Base-by-base conservation (phyloP, 164 flowering plant genomes). In the Stephania yunnanensis region DNA sequence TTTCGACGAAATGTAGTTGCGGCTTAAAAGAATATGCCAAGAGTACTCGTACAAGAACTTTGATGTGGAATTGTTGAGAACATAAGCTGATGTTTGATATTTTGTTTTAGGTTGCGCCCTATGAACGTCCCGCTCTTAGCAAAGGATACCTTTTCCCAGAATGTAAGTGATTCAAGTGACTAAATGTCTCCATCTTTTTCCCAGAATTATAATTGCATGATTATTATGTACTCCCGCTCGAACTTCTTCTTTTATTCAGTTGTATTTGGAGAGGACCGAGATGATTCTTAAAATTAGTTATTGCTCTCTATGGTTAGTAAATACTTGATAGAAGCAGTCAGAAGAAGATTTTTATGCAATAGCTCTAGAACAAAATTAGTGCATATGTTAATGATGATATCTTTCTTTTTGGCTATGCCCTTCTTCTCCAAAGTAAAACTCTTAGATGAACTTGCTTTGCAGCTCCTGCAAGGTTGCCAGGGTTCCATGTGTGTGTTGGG, bases 81-180 rank as follows among this genome's bases (percentile, higher is more conserved):
- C 46, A 61, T 64, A 11, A 5, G 3, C 52, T 65, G 30, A 20
- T 20, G 29, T 42, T n/a, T n/a, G 22, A 13, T 58, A 36, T 69
- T 69, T 45, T 72, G 46, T 68, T 80, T 17, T 84, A 94, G 98
- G 97, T 95, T 76, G 99, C 99, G 80, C 98, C 99, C 55, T 96
- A 96, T 85, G 99, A 96, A 81, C 97, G 99, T 75, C 99, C 99
- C 69, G 98, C 98, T n/a, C 97, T 96, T 63, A 96, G 99, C 89
- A 96, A 96, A 83, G 98, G 87, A 25, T 94, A 96, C 79, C 89
- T 96, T 68, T 94, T 94, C 73, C 99, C 99, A 36, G 92, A 93
- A 77, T 85, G 99, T 95, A 80, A 82, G 89, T 81, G 22, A 25
- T 58, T 13, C 15, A 17, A 58, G 20, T 58, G n/a, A 58, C 22